phyloP scores from a whole-genome alignment of 2,329 filamentous ascomycete genomes.

The Colletotrichum nymphaeae region DNA sequence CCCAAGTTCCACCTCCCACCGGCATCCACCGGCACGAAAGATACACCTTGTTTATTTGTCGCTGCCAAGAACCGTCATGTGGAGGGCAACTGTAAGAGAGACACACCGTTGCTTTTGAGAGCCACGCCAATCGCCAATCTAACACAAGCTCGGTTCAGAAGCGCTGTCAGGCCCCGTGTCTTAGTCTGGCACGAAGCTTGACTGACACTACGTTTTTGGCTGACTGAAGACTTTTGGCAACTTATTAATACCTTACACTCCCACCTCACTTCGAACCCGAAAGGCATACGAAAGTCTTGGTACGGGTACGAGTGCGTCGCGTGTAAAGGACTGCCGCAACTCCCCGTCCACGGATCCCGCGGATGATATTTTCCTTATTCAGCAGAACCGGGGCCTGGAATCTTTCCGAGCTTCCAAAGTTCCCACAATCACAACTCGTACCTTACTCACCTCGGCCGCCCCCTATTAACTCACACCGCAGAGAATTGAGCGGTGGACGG shows the following conservation, averaged over 20 bases:
- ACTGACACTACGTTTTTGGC: not conserved
- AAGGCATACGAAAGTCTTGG: not conserved
- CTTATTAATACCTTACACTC: not conserved
- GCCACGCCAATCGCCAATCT: slow-evolving; percentile 5
- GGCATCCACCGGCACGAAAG: not conserved
- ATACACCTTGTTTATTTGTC: not conserved
- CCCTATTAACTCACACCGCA: not conserved
- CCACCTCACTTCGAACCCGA: not conserved
- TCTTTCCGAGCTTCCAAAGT: not conserved
- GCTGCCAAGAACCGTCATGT: slow-evolving; percentile 12
- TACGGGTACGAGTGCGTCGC: not conserved
- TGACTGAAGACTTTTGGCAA: not conserved
- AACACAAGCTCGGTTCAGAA: not conserved
- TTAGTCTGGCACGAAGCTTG: not conserved
- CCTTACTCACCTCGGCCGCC: not conserved
- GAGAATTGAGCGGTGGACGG: not conserved
- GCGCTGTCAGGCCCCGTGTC: slow-evolving; percentile 12
- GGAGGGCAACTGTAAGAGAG: slow-evolving; percentile 8
- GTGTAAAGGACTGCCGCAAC: not conserved
- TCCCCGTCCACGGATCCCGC: not conserved
- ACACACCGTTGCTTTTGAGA: slow-evolving; percentile 10
- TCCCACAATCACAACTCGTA: not conserved
- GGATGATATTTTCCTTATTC: not conserved
- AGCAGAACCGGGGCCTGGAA: not conserved
- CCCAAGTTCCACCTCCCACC: not conserved